A percentile compares a stretch with the other conserved stretches of the same genome.
Conservation (phyloP, 2,329 filamentous ascomycete species). For the Colletotrichum sidae region DNA sequence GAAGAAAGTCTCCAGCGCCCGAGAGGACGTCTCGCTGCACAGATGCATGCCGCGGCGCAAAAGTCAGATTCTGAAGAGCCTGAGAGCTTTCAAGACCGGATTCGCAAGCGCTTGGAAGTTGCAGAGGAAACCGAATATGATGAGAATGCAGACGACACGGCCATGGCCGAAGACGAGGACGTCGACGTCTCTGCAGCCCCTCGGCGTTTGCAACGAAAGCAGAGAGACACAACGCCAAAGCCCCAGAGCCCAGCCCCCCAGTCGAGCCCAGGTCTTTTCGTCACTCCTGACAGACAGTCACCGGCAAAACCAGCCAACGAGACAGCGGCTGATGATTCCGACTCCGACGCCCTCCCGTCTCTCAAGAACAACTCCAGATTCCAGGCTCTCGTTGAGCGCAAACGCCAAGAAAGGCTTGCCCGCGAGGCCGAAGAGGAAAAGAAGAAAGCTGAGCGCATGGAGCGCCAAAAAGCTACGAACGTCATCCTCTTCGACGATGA, state of each 20-base stretch:
- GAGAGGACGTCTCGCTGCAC: constrained; percentile 72
- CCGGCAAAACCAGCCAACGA: constrained; percentile 41
- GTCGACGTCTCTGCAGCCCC: constrained; percentile 55
- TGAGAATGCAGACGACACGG: constrained; percentile 42
- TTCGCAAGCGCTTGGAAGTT: constrained; percentile 55
- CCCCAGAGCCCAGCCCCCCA: constrained; percentile 43
- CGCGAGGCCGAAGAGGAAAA: constrained; percentile 71
- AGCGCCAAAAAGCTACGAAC: constrained; percentile 51
- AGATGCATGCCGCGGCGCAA: constrained; percentile 62
- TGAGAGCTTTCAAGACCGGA: constrained; percentile 54
- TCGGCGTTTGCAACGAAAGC: constrained; percentile 53
- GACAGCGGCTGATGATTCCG: constrained; percentile 47
- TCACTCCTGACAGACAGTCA: constrained; percentile 59
- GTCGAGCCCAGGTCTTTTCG: constrained; percentile 63
- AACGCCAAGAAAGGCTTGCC: constrained; percentile 76
- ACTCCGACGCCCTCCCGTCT: constrained; percentile 59
- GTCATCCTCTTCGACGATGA: constrained; percentile 53
- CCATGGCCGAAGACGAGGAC: constrained; percentile 51
- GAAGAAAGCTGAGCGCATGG: constrained; percentile 57
- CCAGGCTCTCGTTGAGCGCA: constrained; percentile 77
- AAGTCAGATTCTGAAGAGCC: constrained; percentile 41
- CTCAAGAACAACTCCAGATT: constrained; percentile 71
- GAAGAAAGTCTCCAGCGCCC: constrained; percentile 57
- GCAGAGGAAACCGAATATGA: constrained; percentile 43
- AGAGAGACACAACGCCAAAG: constrained; percentile 49